Conservation (phyloP, 108 stramenopile species). For the Fistulifera pelliculosa region DNA sequence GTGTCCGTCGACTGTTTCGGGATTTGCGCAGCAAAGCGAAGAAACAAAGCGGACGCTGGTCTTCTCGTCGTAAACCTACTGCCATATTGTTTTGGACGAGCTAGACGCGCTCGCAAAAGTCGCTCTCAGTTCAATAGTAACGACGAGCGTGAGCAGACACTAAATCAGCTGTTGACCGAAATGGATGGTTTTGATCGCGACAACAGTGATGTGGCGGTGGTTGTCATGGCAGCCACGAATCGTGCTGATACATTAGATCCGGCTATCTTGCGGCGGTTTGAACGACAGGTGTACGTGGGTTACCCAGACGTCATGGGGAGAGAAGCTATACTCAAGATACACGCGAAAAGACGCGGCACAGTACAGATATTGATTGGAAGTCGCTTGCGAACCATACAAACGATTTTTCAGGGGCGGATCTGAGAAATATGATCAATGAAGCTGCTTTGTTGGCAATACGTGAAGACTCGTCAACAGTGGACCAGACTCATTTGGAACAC, state of each 20-base stretch:
- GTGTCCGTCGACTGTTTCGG: constrained; percentile 81
- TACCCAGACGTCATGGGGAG: constrained; percentile 82
- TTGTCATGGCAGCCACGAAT: constrained; percentile 72
- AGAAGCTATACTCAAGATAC: constrained; percentile 75
- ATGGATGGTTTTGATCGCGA: constrained; percentile 85
- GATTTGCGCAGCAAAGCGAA: constrained; percentile 45
- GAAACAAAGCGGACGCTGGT: constrained; percentile 1
- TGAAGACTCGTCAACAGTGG: constrained; percentile 25
- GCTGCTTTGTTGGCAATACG: constrained; percentile 70
- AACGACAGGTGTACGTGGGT: constrained; percentile 84
- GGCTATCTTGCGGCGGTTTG: constrained; percentile 92
- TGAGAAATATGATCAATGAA: constrained; percentile 70
- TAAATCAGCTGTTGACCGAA: constrained; percentile 91
- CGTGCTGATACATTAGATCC: constrained; percentile 77
- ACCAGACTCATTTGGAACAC: constrained; percentile 45
- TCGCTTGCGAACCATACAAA: constrained; percentile 27
- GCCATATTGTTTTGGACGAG: constrained; percentile 97
- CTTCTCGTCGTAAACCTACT: constrained; percentile 25
- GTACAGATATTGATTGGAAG: constrained; percentile 30
- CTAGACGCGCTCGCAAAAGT: constrained; percentile 88
- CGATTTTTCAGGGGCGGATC: constrained; percentile 70
- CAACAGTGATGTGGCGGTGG: constrained; percentile 39
- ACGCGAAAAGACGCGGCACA: constrained; percentile 44
- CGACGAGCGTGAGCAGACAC: constrained; percentile 92
- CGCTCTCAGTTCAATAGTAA: constrained; percentile 38